phyloP scores from a whole-genome alignment of 75 land plant genomes.

The Pinus tabuliformis region DNA sequence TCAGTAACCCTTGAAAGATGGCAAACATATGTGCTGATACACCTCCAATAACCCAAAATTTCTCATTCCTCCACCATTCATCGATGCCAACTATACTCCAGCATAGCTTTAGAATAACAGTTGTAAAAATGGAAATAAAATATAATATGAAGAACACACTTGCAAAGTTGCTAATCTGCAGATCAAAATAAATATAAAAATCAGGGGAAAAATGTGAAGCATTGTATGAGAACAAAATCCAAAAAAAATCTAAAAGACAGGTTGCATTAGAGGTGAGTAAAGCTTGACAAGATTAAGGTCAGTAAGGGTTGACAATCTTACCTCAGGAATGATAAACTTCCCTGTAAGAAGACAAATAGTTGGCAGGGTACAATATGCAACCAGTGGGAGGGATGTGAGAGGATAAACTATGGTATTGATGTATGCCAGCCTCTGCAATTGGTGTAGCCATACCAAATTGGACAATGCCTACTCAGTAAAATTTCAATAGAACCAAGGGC shows the following conservation, averaged over 20 bases:
- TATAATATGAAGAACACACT: slow-evolving; percentile 61
- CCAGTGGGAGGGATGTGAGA: slow-evolving; percentile 67
- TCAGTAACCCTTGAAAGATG: too few species aligned
- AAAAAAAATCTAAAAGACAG: background rate
- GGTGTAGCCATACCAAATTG: slow-evolving; percentile 86
- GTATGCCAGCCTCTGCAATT: slow-evolving; percentile 81
- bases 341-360: slow-evolving; percentile 82
- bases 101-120: slow-evolving; percentile 87
- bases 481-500: slow-evolving; percentile 84
- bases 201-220: background rate
- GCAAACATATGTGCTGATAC: slow-evolving; percentile 15
- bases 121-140: slow-evolving; percentile 61
- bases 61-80: slow-evolving; percentile 99
- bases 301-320: slow-evolving; percentile 8
- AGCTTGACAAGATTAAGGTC: background rate
- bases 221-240: background rate
- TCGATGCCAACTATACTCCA: slow-evolving; percentile 96
- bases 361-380: slow-evolving; percentile 77
- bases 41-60: slow-evolving; percentile 98
- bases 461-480: slow-evolving; percentile 84
- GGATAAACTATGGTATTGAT: slow-evolving; percentile 90
- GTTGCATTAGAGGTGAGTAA: background rate
- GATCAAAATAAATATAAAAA: background rate
- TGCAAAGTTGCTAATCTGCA: slow-evolving; percentile 94
- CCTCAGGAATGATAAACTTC: slow-evolving; percentile 87